These are phyloP conservation scores for Aquilaria sinensis DNA, from an alignment of 345 rosid genomes.

Conservation along the genomic window DNA sequence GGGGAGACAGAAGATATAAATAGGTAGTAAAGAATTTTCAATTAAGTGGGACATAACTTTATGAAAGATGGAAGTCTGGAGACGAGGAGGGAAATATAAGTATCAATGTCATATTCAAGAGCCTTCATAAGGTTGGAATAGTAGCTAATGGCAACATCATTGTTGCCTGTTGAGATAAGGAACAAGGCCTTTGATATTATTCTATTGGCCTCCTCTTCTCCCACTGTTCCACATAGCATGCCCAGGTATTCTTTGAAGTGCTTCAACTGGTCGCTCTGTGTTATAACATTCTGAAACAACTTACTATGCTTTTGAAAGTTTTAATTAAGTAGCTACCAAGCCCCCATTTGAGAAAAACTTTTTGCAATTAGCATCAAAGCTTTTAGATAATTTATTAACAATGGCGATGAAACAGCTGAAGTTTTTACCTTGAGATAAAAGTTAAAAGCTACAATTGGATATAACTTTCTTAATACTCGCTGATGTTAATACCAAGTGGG, in stretches of 20 bases:
- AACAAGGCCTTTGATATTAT: slow-evolving; percentile 3
- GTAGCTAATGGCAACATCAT: slow-evolving; percentile 16
- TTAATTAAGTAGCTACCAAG: not conserved
- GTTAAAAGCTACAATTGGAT: too few relatives aligned
- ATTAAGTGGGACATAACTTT: slow-evolving; percentile 4
- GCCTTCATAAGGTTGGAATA: not conserved
- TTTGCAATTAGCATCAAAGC: too few relatives aligned
- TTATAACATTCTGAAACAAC: not conserved
- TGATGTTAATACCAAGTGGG: too few relatives aligned
- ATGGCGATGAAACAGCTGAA: too few relatives aligned
- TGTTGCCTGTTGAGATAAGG: slow-evolving; percentile 16
- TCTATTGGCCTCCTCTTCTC: not conserved
- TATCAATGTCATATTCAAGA: not conserved
- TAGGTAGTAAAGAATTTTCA: not conserved
- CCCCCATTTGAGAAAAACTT: too few relatives aligned
- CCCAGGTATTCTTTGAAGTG: slow-evolving; percentile 10
- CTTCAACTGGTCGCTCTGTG: slow-evolving; percentile 8
- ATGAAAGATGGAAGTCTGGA: slow-evolving; percentile 8
- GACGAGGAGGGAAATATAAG: slow-evolving; percentile 8
- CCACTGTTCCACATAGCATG: slow-evolving; percentile 10
- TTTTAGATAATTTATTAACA: too few relatives aligned
- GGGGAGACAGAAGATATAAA: too few relatives aligned
- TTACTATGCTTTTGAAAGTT: not conserved
- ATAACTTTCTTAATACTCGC: too few relatives aligned
- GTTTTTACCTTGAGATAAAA: too few relatives aligned